Evolutionary conservation across 805 yeast genomes (phyloP).

Genomic region (Starmera dryadoides): DNA sequence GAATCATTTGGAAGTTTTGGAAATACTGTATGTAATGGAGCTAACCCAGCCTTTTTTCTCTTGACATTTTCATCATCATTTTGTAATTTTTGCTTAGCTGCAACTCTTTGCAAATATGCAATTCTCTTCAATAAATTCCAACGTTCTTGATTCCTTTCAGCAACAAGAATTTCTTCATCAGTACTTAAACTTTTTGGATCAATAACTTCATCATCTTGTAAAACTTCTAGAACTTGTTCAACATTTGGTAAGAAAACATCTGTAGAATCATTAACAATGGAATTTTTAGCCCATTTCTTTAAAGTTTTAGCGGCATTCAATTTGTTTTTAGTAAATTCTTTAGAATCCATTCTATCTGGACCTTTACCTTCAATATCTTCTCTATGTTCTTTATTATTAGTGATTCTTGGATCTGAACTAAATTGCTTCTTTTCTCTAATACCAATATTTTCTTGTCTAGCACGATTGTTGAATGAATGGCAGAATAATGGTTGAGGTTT

Average conservation of each 20-base stretch:
- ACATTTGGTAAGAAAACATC: constrained; percentile 47
- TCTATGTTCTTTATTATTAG: constrained; percentile 54
- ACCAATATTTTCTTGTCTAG: constrained; percentile 83
- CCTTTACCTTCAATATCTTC: constrained; percentile 77
- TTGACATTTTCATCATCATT: constrained; percentile 31
- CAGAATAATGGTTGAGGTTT: constrained; percentile 16
- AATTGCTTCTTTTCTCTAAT: constrained; percentile 75
- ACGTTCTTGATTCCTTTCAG: constrained; percentile 45
- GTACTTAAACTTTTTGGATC: constrained; percentile 23
- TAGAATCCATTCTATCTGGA: constrained; percentile 47
- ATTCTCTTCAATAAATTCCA: constrained; percentile 69
- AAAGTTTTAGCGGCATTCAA: constrained; percentile 48
- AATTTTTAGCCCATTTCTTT: constrained; percentile 44
- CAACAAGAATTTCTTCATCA: constrained; percentile 31
- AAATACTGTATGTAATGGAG: constrained; percentile 1
- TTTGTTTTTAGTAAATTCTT: constrained; percentile 40
- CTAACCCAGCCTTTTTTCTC: constrained; percentile 18
- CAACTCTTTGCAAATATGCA: constrained; percentile 60
- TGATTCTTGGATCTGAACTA: constrained; percentile 77
- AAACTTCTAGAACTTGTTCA: constrained; percentile 49
- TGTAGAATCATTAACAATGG: constrained; percentile 26
- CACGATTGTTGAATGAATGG: constrained; percentile 76
- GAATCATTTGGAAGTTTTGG: background rate
- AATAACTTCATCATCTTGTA: constrained; percentile 34
- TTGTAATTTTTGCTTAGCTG: constrained; percentile 40